A percentile compares a stretch with the other conserved stretches of the same genome.
Conservation (phyloP, 148 eudicot genomes). For the Talinum fruticosum region DNA sequence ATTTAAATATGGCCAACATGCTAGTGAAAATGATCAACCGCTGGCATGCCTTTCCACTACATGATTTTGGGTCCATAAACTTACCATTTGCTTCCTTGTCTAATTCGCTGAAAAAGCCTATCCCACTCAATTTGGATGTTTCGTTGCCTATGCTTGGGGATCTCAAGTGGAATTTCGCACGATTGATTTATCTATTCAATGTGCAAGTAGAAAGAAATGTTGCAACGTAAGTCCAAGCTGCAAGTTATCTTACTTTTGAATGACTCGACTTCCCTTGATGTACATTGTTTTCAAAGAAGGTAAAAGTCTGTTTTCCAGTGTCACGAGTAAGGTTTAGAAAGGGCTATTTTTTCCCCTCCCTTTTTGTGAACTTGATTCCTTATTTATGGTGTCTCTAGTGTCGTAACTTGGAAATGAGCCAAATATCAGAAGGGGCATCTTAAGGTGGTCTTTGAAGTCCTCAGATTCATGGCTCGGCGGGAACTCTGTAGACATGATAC, state of each 20-base stretch:
- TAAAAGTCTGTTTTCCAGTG: background rate
- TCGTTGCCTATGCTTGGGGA: constrained; percentile 67
- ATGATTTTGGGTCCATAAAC: constrained; percentile 38
- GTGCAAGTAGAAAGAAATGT: constrained; percentile 86
- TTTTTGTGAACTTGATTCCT: no score
- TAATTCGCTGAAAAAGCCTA: constrained; percentile 63
- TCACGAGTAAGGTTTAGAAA: background rate
- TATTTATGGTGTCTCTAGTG: background rate
- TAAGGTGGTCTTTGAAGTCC: background rate
- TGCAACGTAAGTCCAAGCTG: constrained; percentile 68
- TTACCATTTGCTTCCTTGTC: constrained; percentile 60
- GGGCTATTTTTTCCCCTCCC: background rate
- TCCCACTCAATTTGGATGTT: constrained; percentile 76
- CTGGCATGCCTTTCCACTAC: constrained; percentile 33
- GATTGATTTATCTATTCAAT: constrained; percentile 78
- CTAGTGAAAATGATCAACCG: constrained; percentile 31
- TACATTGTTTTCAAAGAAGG: background rate
- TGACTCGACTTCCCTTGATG: background rate
- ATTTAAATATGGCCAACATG: constrained; percentile 28
- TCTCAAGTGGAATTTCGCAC: constrained; percentile 60
- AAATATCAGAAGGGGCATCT: background rate
- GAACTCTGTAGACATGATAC: no score
- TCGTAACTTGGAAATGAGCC: constrained; percentile 8
- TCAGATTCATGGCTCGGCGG: background rate
- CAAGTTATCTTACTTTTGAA: constrained; percentile 11